Conservation (phyloP, 1,284 basidiomycete genomes). For the Irpex lacteus region DNA sequence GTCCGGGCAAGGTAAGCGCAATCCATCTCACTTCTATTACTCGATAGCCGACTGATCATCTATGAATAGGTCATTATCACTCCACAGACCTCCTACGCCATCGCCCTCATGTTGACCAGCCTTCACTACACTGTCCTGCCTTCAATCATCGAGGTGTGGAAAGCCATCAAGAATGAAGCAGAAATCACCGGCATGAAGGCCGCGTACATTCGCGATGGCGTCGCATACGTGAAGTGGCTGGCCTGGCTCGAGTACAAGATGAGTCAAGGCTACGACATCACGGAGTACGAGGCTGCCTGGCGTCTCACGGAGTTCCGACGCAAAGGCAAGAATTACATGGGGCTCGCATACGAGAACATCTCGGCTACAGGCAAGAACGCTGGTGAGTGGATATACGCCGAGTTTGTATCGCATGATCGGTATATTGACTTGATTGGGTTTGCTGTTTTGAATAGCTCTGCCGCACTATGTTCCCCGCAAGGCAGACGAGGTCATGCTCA, state of each 20-base stretch:
- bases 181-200: slow-evolving; percentile 83
- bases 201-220: slow-evolving; percentile 90
- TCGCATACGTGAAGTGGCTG: slow-evolving; percentile 73
- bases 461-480: slow-evolving; percentile 90
- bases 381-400: slow-evolving; percentile 31
- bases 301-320: slow-evolving; percentile 79
- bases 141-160: slow-evolving; percentile 72
- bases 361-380: slow-evolving; percentile 90
- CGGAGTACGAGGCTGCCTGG: slow-evolving; percentile 90
- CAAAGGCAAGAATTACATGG: slow-evolving; percentile 76
- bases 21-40: neutral
- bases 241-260: slow-evolving; percentile 91
- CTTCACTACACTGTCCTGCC: slow-evolving; percentile 70
- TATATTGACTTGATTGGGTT: slow-evolving; percentile 5
- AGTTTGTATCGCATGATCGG: neutral
- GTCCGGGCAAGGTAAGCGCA: slow-evolving; percentile 61
- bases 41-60: neutral
- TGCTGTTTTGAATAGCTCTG: slow-evolving; percentile 49
- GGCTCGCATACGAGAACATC: slow-evolving; percentile 92
- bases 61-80: slow-evolving; percentile 55
- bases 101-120: slow-evolving; percentile 77
- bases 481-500: slow-evolving; percentile 69
- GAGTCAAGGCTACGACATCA: slow-evolving; percentile 72
- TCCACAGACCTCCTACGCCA: slow-evolving; percentile 73
- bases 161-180: slow-evolving; percentile 84